Percentiles rank a stretch among this genome's conserved stretches.
Evolutionary conservation across 2,329 filamentous ascomycete genomes (phyloP).

Genomic region (Claviceps capensis): DNA sequence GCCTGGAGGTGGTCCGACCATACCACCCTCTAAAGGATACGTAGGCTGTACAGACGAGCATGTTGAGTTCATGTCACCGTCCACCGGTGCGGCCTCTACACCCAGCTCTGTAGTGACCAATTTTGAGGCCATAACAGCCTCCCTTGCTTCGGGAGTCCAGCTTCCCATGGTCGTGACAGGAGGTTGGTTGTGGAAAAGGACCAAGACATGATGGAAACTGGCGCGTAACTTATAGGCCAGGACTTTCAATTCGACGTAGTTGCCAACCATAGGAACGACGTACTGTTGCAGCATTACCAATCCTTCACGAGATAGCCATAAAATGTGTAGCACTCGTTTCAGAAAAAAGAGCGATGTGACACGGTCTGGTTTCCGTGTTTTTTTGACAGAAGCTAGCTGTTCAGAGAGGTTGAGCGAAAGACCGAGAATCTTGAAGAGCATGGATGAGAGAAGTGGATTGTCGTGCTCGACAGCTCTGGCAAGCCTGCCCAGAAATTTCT

Average conservation of each 20-base stretch:
- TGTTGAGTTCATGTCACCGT: conserved; percentile 26
- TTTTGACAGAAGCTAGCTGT: conserved; percentile 70
- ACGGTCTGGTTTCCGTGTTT: conserved; percentile 67
- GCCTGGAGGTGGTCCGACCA: conserved; percentile 42
- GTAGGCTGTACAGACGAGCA: conserved; percentile 34
- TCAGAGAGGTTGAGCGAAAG: conserved; percentile 78
- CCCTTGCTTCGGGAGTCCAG: conserved; percentile 31
- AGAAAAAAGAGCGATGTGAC: conserved; percentile 67
- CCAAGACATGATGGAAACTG: conserved; percentile 93
- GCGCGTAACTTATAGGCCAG: conserved; percentile 84
- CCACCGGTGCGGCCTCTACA: conserved; percentile 30
- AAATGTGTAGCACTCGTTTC: conserved; percentile 73
- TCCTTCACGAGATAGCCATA: conserved; percentile 91
- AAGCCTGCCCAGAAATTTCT: conserved; percentile 87
- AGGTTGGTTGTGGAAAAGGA: conserved; percentile 87
- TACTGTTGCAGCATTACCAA: conserved; percentile 77
- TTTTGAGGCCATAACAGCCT: conserved; percentile 17
- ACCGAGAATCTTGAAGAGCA: conserved; percentile 82
- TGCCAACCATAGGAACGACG: conserved; percentile 70
- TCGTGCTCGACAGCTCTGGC: conserved; percentile 66
- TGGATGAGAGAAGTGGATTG: conserved; percentile 66
- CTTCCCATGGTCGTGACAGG: conserved; percentile 51
- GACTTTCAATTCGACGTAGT: conserved; percentile 72
- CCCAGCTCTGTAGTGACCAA: conserved; percentile 28
- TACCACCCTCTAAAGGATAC: conserved; percentile 41